Evolutionary conservation across 164 flowering plant species (phyloP), one percentile per base, ranked within the genome.

Genomic region (Aristolochia californica): DNA sequence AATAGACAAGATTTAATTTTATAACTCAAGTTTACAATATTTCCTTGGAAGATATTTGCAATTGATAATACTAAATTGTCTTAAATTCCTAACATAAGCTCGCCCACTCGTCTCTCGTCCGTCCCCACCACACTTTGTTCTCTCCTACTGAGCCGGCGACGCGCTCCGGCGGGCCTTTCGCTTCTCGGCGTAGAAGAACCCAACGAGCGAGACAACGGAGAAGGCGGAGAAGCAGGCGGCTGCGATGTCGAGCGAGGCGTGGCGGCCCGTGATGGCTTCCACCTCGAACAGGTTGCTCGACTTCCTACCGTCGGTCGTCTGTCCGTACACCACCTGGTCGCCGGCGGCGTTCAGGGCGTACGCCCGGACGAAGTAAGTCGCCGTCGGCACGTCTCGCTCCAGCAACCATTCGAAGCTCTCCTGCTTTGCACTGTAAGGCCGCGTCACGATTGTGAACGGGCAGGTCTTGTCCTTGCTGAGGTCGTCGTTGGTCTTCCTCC

Each of bases 181-280:
- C 80, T 85, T 91, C 85, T 84, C 98, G 20, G 60, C 5, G 17
- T 22, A 54, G 72, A 84, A 88, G 72, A 91, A 88, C 10, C 78
- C 83, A 45, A 70, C 43, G 68, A 88, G 60, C 1, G 95, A 14
- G 70, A 82, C n/a, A 4, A 91, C 66, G 1, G 97, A 76, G 81
- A 91, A 82, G 25, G 73, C 89, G 18, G 96, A 88, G 80, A 85
- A 85, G 62, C 78, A 73, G 34, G 65, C 72, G n/a, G 95, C 80
- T 13, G 86, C 84, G 14, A 88, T 74, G 55, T 86, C 95, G 0
- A 91, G 70, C 0, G 91, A 80, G 14, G 43, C 61, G 52, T 78
- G 85, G 51, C 96, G 86, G 13, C 98, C 98, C 5, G 72, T 61
- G 74, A 86, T 75, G 4, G 79, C 80, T 56, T 83, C 62, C n/a